Evolutionary conservation across 2,329 filamentous ascomycete genomes (phyloP).

Genomic region (Venturiaceae sp.): DNA sequence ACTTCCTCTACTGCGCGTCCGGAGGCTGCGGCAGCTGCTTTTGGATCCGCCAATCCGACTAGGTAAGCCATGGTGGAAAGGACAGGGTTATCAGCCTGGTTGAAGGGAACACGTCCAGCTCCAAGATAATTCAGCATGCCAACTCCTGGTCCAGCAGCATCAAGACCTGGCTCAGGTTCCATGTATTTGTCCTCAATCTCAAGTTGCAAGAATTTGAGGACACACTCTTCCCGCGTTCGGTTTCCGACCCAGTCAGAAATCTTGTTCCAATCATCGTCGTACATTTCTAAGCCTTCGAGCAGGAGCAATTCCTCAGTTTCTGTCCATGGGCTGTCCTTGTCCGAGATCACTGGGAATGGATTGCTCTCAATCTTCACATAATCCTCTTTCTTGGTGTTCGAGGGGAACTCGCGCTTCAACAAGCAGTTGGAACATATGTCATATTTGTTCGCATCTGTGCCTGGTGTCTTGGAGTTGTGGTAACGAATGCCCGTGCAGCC

Average conservation of each 20-base stretch:
- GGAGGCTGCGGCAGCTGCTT: slow-evolving; percentile 81
- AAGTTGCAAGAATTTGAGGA: slow-evolving; percentile 89
- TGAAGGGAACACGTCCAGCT: slow-evolving; percentile 78
- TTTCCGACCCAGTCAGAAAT: slow-evolving; percentile 89
- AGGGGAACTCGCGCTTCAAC: slow-evolving; percentile 72
- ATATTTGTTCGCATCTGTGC: slow-evolving; percentile 55
- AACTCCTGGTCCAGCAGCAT: background rate
- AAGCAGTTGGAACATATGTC: slow-evolving; percentile 90
- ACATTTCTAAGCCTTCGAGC: slow-evolving; percentile 82
- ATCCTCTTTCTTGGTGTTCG: slow-evolving; percentile 66
- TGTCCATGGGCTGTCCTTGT: slow-evolving; percentile 81
- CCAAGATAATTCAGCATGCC: slow-evolving; percentile 49
- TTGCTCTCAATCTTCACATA: slow-evolving; percentile 87
- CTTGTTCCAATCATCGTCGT: slow-evolving; percentile 91
- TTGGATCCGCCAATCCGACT: slow-evolving; percentile 81
- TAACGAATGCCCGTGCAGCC: slow-evolving; percentile 72
- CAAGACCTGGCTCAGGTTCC: slow-evolving; percentile 55
- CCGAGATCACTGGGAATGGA: slow-evolving; percentile 66
- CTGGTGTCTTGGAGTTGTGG: slow-evolving; percentile 55
- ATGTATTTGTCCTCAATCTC: slow-evolving; percentile 98
- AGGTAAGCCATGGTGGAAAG: slow-evolving; percentile 94
- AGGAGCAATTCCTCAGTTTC: slow-evolving; percentile 84
- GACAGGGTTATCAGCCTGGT: slow-evolving; percentile 88
- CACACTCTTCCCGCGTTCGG: slow-evolving; percentile 88
- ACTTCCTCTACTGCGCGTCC: slow-evolving; percentile 82